Evolutionary conservation across 2,329 filamentous ascomycete species (phyloP).

Genomic region (Aureobasidium zeae): DNA sequence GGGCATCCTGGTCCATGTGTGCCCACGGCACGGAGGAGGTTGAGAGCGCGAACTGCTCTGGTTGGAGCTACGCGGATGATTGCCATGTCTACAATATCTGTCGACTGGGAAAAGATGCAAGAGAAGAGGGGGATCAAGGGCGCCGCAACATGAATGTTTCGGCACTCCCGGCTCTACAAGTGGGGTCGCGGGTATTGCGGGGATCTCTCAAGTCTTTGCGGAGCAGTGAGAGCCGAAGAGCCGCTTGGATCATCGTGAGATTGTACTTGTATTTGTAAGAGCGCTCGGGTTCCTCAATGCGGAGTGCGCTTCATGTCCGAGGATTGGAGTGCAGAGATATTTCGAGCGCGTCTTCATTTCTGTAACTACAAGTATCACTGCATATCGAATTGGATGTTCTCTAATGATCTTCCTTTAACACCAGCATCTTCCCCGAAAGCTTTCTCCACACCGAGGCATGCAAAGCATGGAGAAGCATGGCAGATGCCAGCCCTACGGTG

Average conservation of each 20-base stretch:
- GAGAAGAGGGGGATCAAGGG: background rate
- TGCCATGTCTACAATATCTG: conserved; percentile 23
- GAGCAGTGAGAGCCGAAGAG: background rate
- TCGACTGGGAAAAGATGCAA: background rate
- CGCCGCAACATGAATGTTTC: conserved; percentile 8
- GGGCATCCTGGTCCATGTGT: conserved; percentile 81
- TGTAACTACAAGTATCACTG: no score
- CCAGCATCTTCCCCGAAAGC: no score
- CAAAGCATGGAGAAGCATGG: no score
- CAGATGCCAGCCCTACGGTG: no score
- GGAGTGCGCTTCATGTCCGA: no score
- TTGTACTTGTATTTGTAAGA: no score
- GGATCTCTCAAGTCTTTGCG: background rate
- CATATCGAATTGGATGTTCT: no score
- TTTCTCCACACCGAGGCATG: no score
- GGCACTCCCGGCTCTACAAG: background rate
- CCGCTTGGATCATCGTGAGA: background rate
- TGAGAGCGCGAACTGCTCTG: conserved; percentile 52
- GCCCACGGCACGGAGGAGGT: conserved; percentile 76
- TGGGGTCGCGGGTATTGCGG: conserved; percentile 9
- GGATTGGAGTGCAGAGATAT: no score
- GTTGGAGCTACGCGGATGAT: conserved; percentile 35
- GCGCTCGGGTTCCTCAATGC: no score
- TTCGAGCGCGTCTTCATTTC: no score
- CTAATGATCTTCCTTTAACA: no score